Percentiles rank a stretch among this genome's conserved stretches.
phyloP scores from a whole-genome alignment of 2,329 filamentous ascomycete genomes.

The Cercospora zeina region DNA sequence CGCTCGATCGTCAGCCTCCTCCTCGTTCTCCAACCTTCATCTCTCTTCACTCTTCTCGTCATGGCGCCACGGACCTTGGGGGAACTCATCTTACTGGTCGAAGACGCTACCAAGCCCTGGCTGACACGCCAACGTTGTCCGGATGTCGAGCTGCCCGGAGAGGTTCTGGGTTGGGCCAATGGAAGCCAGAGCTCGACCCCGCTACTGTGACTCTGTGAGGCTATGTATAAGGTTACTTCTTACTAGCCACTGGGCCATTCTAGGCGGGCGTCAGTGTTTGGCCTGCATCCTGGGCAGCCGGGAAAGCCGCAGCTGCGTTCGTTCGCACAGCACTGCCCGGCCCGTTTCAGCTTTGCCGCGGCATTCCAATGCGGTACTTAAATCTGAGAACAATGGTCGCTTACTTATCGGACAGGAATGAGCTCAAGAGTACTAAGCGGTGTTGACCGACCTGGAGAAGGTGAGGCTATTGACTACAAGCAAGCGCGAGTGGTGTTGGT shows the following conservation, averaged over 20 bases:
- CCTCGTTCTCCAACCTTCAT: not conserved
- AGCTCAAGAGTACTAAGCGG: not conserved
- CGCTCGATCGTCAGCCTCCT: not conserved
- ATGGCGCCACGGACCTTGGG: constrained; percentile 1
- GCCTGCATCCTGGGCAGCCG: not conserved
- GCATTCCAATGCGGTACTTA: not conserved
- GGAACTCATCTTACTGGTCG: constrained; percentile 2
- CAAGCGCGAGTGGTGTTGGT: not conserved
- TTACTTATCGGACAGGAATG: not conserved
- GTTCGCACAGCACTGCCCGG: constrained; percentile 10
- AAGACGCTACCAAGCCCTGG: constrained; percentile 8
- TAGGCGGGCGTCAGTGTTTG: not conserved
- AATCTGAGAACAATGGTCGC: not conserved
- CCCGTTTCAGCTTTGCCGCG: constrained; percentile 4
- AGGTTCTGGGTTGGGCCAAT: not conserved
- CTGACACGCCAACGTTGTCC: constrained; percentile 4
- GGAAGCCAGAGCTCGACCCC: not conserved
- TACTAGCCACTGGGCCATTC: constrained; percentile 6
- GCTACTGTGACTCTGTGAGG: constrained; percentile 12
- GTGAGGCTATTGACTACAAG: not conserved
- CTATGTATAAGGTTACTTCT: constrained; percentile 11
- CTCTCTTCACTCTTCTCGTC: not conserved
- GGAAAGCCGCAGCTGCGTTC: not conserved
- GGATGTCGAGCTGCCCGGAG: constrained; percentile 1
- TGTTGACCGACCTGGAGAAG: not conserved